phyloP scores from a whole-genome alignment of 108 stramenopile genomes.

The Nitzschia sp. region DNA sequence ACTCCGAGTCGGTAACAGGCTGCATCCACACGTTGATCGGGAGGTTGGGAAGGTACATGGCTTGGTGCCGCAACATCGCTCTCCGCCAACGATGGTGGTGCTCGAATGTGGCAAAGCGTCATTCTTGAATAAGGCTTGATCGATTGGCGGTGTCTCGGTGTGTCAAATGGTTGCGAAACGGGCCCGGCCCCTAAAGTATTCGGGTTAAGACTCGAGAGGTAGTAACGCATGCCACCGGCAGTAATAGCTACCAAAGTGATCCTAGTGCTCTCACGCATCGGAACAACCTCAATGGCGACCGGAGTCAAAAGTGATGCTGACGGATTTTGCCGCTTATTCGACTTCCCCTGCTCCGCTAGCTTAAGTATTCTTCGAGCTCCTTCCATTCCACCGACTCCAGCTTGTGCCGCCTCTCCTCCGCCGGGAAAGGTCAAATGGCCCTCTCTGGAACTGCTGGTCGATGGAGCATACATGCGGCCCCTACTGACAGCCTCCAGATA shows the following conservation, averaged over 20 bases:
- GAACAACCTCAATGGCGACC: slow-evolving; percentile 75
- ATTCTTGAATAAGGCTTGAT: slow-evolving; percentile 45
- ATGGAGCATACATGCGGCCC: slow-evolving; percentile 71
- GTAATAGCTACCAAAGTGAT: slow-evolving; percentile 82
- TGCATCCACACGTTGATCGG: slow-evolving; percentile 47
- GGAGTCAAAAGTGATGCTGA: slow-evolving; percentile 45
- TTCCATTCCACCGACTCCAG: slow-evolving; percentile 90
- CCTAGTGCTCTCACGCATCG: slow-evolving; percentile 59
- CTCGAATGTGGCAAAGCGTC: slow-evolving; percentile 80
- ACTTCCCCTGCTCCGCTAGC: slow-evolving; percentile 53
- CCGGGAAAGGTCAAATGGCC: slow-evolving; percentile 73
- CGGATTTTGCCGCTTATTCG: slow-evolving; percentile 1
- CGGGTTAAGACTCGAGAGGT: slow-evolving; percentile 60
- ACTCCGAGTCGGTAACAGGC: slow-evolving; percentile 58
- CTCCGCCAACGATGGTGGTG: slow-evolving; percentile 64
- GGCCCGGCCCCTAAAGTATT: slow-evolving; percentile 33
- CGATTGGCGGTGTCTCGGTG: slow-evolving; percentile 33
- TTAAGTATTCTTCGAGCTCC: slow-evolving; percentile 78
- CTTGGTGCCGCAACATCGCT: not conserved
- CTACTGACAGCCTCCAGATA: slow-evolving; percentile 77
- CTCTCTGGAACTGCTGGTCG: slow-evolving; percentile 31
- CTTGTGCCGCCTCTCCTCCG: slow-evolving; percentile 69
- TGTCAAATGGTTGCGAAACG: slow-evolving; percentile 13
- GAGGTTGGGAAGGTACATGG: slow-evolving; percentile 7
- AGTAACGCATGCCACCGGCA: slow-evolving; percentile 79